A percentile compares a stretch with the other conserved stretches of the same genome.
phyloP scores from a whole-genome alignment of 75 land plant genomes.

The Chamaecyparis obtusa region DNA sequence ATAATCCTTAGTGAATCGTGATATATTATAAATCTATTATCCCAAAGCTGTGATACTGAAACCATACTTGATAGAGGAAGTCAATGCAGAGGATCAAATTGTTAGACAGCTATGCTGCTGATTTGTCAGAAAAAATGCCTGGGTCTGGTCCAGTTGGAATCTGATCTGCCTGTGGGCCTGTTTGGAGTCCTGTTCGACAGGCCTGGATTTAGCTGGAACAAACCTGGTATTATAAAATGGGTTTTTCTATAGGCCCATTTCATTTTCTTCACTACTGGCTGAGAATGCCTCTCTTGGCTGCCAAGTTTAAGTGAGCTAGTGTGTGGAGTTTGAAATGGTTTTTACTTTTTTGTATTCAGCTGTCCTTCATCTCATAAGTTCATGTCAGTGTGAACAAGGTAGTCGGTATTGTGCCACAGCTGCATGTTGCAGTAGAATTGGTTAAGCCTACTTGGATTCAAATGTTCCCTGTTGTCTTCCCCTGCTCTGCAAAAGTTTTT shows the following conservation, averaged over 20 bases:
- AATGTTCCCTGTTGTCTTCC: neutral
- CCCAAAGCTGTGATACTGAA: neutral
- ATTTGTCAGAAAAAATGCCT: neutral
- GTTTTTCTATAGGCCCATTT: no score
- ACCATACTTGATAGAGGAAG: neutral
- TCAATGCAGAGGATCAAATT: neutral
- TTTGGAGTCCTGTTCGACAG: no score
- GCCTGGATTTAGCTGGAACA: neutral
- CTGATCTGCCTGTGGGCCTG: no score
- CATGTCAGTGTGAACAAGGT: slow-evolving; percentile 21
- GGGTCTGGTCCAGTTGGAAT: no score
- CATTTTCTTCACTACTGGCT: slow-evolving; percentile 16
- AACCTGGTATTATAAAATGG: no score
- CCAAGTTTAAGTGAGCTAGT: slow-evolving; percentile 29
- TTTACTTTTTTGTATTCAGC: slow-evolving; percentile 19
- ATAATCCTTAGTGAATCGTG: neutral
- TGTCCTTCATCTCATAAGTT: slow-evolving; percentile 22
- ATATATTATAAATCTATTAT: neutral
- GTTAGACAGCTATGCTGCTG: neutral
- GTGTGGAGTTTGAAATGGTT: slow-evolving; percentile 36
- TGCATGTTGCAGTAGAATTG: slow-evolving; percentile 31
- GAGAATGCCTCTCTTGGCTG: slow-evolving; percentile 35
- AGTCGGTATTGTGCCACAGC: slow-evolving; percentile 23
- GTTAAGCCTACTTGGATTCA: slow-evolving; percentile 22
- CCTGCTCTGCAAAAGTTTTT: no score